Evolutionary conservation across 1,284 basidiomycete species (phyloP).

Genomic region (Phlebopus sp.): DNA sequence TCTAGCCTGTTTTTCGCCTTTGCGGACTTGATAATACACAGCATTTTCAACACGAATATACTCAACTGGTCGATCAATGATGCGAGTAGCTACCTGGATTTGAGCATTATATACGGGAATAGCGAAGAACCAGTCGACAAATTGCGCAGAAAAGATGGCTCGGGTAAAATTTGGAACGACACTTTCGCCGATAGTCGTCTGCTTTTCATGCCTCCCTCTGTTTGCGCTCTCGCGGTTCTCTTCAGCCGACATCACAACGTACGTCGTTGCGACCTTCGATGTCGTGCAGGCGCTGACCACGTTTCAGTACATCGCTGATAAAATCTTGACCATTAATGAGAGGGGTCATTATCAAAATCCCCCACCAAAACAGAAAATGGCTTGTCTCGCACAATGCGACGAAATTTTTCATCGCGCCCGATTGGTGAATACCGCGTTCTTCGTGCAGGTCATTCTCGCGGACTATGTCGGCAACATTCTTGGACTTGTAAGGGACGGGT

Average conservation of each 20-base stretch:
- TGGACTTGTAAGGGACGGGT: constrained; percentile 46
- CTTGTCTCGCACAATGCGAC: constrained; percentile 53
- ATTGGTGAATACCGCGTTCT: constrained; percentile 72
- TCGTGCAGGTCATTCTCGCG: constrained; percentile 60
- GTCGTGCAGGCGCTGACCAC: constrained; percentile 4
- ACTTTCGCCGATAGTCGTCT: constrained; percentile 66
- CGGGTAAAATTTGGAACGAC: constrained; percentile 65
- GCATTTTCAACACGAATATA: constrained; percentile 64
- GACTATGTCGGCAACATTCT: constrained; percentile 69
- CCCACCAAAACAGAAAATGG: constrained; percentile 26
- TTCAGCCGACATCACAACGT: constrained; percentile 77
- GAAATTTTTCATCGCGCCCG: constrained; percentile 76
- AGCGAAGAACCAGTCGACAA: constrained; percentile 45
- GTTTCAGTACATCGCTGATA: constrained; percentile 65
- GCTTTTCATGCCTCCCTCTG: constrained; percentile 73
- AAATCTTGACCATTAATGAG: constrained; percentile 70
- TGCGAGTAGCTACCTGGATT: constrained; percentile 73
- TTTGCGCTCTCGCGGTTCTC: constrained; percentile 65
- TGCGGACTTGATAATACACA: constrained; percentile 75
- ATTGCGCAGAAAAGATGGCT: constrained; percentile 62
- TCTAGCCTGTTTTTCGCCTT: constrained; percentile 75
- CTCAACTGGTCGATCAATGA: constrained; percentile 58
- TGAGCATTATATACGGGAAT: constrained; percentile 73
- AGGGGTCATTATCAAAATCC: constrained; percentile 37
- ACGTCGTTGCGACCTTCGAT: constrained; percentile 16